Base-by-base conservation (phyloP, 768 basidiomycete genomes). In the Pleurotus ostreatus region DNA sequence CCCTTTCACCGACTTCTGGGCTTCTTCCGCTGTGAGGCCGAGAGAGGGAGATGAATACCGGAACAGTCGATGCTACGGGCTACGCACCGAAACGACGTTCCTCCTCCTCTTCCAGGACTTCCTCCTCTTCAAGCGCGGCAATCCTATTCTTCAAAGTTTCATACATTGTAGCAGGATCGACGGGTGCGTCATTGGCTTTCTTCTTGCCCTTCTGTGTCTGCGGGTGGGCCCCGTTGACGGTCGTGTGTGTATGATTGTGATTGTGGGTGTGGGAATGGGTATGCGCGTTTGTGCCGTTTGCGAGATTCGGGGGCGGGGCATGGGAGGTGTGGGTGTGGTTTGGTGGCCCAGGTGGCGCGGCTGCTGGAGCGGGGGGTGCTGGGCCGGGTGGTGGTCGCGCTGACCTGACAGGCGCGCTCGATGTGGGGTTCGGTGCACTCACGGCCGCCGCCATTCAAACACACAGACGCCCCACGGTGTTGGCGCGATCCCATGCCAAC, bases 111-210 rank as follows among this genome's bases (percentile, higher is more conserved):
- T 90, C 89, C 34, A 89, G 74, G 5, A 88, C 87, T 65, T 90
- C 88, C 66, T 92, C 92, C 69, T 93, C 92, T 66, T 94, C 92
- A 61, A 94, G 74, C 43, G 89, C 91, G 4, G 92, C 90, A 71
- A 94, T 94, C 68, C 91, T 80, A 69, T 78, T 93, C 81, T 88
- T 92, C 64, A 94, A 76, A 55, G 84, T 89, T 70, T 93, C 92
- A 68, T 92, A 92, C 88, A 94, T 89, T 41, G 83, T 80, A 2
- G 85, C 87, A 54, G 91, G 90, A 74, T 94, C 92, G 55, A 89
- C 81, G 18, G 85, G 86, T 5, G 77, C 67, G 59, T 86, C 88
- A 62, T 75, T 79, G 70, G 86, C 88, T 76, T 86, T 88, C 51
- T 53, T 53, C 84, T 90, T 92, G 46, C 78, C 75, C 73, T 87